phyloP scores from a whole-genome alignment of 2,329 filamentous ascomycete genomes.

The Ceratocystis huliohia region DNA sequence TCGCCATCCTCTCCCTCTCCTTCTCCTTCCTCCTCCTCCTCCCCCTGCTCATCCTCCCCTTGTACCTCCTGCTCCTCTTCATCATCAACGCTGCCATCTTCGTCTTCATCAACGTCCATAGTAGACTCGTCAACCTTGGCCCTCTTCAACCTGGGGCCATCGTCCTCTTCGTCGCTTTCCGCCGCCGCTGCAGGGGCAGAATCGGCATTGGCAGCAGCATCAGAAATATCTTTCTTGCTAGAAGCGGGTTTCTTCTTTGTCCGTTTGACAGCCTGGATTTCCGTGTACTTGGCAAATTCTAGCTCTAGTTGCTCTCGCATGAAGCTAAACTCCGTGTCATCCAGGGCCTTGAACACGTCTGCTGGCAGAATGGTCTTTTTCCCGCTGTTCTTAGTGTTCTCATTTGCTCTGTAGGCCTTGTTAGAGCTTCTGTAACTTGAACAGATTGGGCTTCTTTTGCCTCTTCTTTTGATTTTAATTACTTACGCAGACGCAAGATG shows the following conservation, averaged over 20 bases:
- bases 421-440: neutral
- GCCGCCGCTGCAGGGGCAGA: slow-evolving; percentile 27
- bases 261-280: slow-evolving; percentile 60
- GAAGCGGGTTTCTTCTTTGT: slow-evolving; percentile 57
- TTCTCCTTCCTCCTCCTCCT: slow-evolving; percentile 28
- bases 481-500: slow-evolving; percentile 62
- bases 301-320: slow-evolving; percentile 55
- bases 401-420: slow-evolving; percentile 48
- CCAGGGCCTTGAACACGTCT: slow-evolving; percentile 64
- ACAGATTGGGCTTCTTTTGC: too few species aligned
- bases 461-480: slow-evolving; percentile 21
- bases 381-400: slow-evolving; percentile 50
- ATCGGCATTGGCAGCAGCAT: slow-evolving; percentile 27
- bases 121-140: slow-evolving; percentile 36
- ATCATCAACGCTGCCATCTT: slow-evolving; percentile 36
- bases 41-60: slow-evolving; percentile 29
- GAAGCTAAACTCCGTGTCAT: slow-evolving; percentile 67
- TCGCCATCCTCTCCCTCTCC: slow-evolving; percentile 32
- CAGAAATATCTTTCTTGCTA: slow-evolving; percentile 49
- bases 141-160: slow-evolving; percentile 29
- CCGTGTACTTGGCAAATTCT: slow-evolving; percentile 65
- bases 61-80: slow-evolving; percentile 34
- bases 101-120: slow-evolving; percentile 28
- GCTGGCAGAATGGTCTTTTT: slow-evolving; percentile 68
- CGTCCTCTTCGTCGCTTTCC: slow-evolving; percentile 29